phyloP scores from a whole-genome alignment of 805 yeast species.

The Kuraishia capsulata region DNA sequence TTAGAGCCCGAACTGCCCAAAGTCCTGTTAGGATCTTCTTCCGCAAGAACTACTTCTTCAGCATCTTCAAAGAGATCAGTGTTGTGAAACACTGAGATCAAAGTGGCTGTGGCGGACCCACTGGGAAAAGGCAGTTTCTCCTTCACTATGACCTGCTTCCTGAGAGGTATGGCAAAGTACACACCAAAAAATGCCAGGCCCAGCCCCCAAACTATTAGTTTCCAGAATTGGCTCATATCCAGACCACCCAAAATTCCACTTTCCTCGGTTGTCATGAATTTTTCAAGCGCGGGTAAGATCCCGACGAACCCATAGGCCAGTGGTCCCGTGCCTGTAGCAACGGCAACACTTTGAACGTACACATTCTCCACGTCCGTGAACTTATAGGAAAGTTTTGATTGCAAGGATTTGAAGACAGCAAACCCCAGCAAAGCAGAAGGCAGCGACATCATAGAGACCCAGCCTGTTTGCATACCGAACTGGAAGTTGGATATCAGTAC shows the following conservation, averaged over 20 bases:
- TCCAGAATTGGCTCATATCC: conserved; percentile 26
- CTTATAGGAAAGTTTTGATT: conserved; percentile 25
- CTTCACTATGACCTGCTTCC: conserved; percentile 78
- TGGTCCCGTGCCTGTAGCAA: conserved; percentile 97
- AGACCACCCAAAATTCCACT: conserved; percentile 45
- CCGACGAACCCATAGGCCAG: conserved; percentile 93
- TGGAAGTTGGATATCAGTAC: conserved; percentile 88
- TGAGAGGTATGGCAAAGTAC: conserved; percentile 83
- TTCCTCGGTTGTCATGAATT: conserved; percentile 71
- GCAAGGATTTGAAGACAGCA: conserved; percentile 62
- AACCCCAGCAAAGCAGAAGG: conserved; percentile 89
- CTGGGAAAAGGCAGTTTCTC: conserved; percentile 90
- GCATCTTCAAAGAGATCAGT: conserved; percentile 38
- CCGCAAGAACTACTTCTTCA: conserved; percentile 1
- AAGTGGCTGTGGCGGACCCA: conserved; percentile 92
- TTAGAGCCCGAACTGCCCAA: background rate
- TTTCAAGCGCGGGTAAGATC: conserved; percentile 91
- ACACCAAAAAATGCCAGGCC: conserved; percentile 94
- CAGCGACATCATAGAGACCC: conserved; percentile 99
- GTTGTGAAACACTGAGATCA: conserved; percentile 80
- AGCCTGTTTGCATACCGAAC: conserved; percentile 94
- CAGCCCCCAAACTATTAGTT: conserved; percentile 70
- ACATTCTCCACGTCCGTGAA: conserved; percentile 92
- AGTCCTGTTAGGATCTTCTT: conserved; percentile 1
- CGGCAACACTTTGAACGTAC: conserved; percentile 84